Evolutionary conservation across 768 basidiomycete species (phyloP), one percentile per base, ranked within the genome.

Genomic region (Xerocomellus chrysenteron): DNA sequence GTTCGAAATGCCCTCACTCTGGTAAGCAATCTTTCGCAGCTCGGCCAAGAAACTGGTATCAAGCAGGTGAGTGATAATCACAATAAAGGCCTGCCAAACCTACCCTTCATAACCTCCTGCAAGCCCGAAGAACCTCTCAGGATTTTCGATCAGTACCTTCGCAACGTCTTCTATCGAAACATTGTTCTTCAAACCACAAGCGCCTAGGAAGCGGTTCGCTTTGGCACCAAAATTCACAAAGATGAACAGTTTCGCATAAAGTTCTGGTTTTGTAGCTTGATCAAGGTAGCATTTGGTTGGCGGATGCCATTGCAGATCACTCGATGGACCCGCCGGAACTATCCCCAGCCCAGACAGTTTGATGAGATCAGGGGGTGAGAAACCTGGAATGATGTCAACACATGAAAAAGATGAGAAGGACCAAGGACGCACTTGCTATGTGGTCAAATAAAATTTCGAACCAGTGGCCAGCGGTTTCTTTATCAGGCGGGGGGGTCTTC

Each of bases 141-240:
- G 88, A 68, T 90, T 76, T 9, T 76, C 75, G 14, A 94, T 66
- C 24, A 92, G 70, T 50, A 82, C 85, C 50, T 79, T 77, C 0
- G 83, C 85, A 42, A 92, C 78, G 69, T 93, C 92, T 55, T 90
- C 86, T 6, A 91, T 80, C 43, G 82, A 90, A 5, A 93, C 92
- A 62, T 91, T 88, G 28, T 82, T 83, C 63, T 84, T 87, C 19
- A 91, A 89, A 8, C 95, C 94, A 62, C 91, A 91, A 3, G 87
- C 85, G 44, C 78, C 79, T 24, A 98, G 76, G 71, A 98, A 97
- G 6, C 78, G 75, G 63, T 94, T 94, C 19, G 87, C 94, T 13
- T 78, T 75, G 1, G 78, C 64, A 0, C 92, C 93, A 65, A 94
- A 95, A 68, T 94, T 85, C 45, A 97, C 83, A 59, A 93, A 95